A percentile compares a stretch with the other conserved stretches of the same genome.
Conservation (phyloP, 805 yeast species). For the Candida chauliodis region DNA sequence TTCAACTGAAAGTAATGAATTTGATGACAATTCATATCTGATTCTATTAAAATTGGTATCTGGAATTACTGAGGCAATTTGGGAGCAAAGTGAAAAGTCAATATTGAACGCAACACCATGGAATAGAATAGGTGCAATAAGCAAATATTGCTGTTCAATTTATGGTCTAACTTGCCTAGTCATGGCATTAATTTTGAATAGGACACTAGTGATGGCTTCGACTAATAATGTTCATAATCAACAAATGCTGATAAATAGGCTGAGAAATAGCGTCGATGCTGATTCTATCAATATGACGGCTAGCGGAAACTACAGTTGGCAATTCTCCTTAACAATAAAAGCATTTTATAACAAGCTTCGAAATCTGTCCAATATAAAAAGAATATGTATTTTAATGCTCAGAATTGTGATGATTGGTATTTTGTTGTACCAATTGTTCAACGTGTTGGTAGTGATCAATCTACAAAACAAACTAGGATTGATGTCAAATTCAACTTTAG, state of each 20-base stretch:
- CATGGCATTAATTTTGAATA: constrained; percentile 36
- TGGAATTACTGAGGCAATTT: constrained; percentile 14
- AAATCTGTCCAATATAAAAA: constrained; percentile 16
- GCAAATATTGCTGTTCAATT: constrained; percentile 31
- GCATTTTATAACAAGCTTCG: constrained; percentile 6
- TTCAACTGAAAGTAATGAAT: not conserved
- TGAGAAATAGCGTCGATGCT: constrained; percentile 3
- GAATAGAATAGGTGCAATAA: constrained; percentile 13
- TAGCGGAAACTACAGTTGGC: not conserved
- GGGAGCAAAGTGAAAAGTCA: constrained; percentile 14
- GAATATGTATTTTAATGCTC: constrained; percentile 20
- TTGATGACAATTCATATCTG: constrained; percentile 7
- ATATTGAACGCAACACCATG: constrained; percentile 7
- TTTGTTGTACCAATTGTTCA: constrained; percentile 21
- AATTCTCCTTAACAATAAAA: not conserved
- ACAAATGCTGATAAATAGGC: constrained; percentile 16
- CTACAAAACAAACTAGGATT: constrained; percentile 17
- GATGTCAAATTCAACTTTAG: constrained; percentile 1
- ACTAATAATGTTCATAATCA: constrained; percentile 25
- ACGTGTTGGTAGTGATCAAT: constrained; percentile 31
- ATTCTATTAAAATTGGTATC: constrained; percentile 6
- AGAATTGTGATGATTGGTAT: constrained; percentile 25
- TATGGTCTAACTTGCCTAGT: constrained; percentile 37
- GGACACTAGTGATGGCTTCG: constrained; percentile 37
- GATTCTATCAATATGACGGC: not conserved